Base-by-base conservation (phyloP, 257 asterid species). In the Jaltomata sinuosa region DNA sequence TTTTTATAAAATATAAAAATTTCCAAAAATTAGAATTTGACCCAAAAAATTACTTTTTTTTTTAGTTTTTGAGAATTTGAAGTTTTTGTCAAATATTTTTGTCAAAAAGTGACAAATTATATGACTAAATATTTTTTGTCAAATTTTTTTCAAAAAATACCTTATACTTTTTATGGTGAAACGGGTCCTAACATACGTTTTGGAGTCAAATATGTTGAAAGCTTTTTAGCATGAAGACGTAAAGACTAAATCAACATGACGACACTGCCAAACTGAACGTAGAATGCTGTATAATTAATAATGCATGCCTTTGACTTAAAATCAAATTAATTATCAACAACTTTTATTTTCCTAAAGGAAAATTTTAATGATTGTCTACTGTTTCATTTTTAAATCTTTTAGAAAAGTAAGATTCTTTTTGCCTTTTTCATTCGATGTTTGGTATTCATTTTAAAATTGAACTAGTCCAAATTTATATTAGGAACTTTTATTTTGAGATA, bases 331-430 rank as follows among this genome's bases (percentile, higher is more conserved):
- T 53, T 10, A n/a, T 77, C 8, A 64, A n/a, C 57, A 8, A 53
- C 52, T 6, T 19, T 49, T 3, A 27, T 62, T 16, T 16, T 62
- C 14, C 8, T 22, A 45, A 47, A 76, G 40, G 18, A 68, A 29
- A 6, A 25, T 2, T 80, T 59, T 81, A 88, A 91, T 85, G 93
- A 83, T 1, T 76, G 84, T 88, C 90, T 9, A 89, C 89, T 91
- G 90, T 88, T 74, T 40, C 81, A 76, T 76, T 27, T 76, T 76
- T 15, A 16, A 5, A 29, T 25, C 42, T 49, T 76, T 47, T 49
- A 15, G 4, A 15, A 27, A 76, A 76, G 81, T 47, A 25, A n/a
- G 79, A 19, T 38, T 7, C n/a, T 31, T 64, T 32, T 5, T 38
- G 7, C 7, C 0, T 62, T 31, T 65, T 32, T 18, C 8, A 15